Base-by-base conservation (phyloP, 192 early-diverging fungal genomes). In the Nowakowskiella sp. region DNA sequence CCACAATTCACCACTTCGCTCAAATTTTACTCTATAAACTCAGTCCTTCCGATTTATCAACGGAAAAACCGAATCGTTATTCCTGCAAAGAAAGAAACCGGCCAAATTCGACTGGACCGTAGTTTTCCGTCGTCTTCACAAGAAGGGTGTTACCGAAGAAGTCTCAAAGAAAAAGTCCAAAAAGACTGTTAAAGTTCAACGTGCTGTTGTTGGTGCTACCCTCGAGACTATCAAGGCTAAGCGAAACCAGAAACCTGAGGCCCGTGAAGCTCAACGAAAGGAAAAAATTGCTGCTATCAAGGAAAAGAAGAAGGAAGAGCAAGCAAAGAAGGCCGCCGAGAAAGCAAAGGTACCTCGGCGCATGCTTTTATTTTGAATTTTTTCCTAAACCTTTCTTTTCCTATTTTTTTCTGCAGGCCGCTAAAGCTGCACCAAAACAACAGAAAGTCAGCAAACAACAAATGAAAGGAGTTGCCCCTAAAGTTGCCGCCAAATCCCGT, bases 101-200 rank as follows among this genome's bases (percentile, higher is more conserved):
- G 90, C 94, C 66, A 94, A 94, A 83, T 81, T 99, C 62, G 76
- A 78, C 73, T 99, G 96, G 96, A 97, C 96, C 46, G 77, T 83
- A 39, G 85, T 94, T 59, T 96, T 85, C 89, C 89, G 96, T 71
- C 92, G 90, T 78, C 82, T 93, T 68, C 88, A 97, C 85, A 91
- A 92, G 83, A 99, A 99, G 90, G 96, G 93, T 73, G 83, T 91
- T 62, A 86, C 85, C 67, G 89, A 92, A 68, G 93, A 95, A 77
- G 82, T 86, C 30, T 65, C 90, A 72, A 96, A 96, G 87, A 99
- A 96, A 89, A 85, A 89, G 69, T 84, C 87, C 44, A 82, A 86
- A 67, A 88, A 89, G 68, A 80, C 84, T 56, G 62, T 55, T 21
- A 27, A 23, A 55, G 84, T 81, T 76, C 85, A 91, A 74, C 89